Conservation (phyloP, 345 rosid genomes). For the Boechera retrofracta region DNA sequence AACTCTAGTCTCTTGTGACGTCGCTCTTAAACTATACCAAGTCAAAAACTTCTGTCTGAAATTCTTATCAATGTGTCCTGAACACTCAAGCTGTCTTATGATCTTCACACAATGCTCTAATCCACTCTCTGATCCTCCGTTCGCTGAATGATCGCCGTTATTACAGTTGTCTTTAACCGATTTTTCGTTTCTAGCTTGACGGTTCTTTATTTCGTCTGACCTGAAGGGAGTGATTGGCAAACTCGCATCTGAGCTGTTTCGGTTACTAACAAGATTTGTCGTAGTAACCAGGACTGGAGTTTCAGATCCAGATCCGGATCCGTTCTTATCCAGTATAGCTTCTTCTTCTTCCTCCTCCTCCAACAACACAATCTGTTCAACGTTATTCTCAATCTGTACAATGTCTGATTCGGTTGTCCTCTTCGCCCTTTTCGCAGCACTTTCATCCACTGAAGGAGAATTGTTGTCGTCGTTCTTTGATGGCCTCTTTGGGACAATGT, state of each 20-base stretch:
- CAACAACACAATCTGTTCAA: slow-evolving; percentile 27
- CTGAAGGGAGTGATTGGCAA: slow-evolving; percentile 88
- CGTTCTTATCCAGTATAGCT: slow-evolving; percentile 33
- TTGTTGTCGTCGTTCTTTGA: slow-evolving; percentile 8
- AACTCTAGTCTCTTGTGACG: slow-evolving; percentile 76
- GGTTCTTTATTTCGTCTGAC: slow-evolving; percentile 61
- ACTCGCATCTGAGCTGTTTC: slow-evolving; percentile 56
- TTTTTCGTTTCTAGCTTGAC: slow-evolving; percentile 62
- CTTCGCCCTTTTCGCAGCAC: slow-evolving; percentile 14
- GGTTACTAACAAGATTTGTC: slow-evolving; percentile 14
- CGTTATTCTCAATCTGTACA: slow-evolving; percentile 25
- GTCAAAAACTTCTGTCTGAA: slow-evolving; percentile 97
- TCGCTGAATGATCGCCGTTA: slow-evolving; percentile 39
- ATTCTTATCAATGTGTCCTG: slow-evolving; percentile 85
- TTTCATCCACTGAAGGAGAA: slow-evolving; percentile 26
- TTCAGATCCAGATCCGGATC: slow-evolving; percentile 29
- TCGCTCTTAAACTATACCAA: slow-evolving; percentile 93
- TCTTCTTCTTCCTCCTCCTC: slow-evolving; percentile 44
- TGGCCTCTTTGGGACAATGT: slow-evolving; percentile 30
- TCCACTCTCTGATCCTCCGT: slow-evolving; percentile 50
- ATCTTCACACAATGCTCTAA: slow-evolving; percentile 86
- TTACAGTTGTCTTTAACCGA: slow-evolving; percentile 46
- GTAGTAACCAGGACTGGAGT: slow-evolving; percentile 42
- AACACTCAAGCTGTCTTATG: slow-evolving; percentile 85
- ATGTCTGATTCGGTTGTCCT: slow-evolving; percentile 27